Percentiles rank a stretch among this genome's conserved stretches.
Evolutionary conservation across 163 green algal genomes (phyloP).

Genomic region (Scenedesmus sp.): DNA sequence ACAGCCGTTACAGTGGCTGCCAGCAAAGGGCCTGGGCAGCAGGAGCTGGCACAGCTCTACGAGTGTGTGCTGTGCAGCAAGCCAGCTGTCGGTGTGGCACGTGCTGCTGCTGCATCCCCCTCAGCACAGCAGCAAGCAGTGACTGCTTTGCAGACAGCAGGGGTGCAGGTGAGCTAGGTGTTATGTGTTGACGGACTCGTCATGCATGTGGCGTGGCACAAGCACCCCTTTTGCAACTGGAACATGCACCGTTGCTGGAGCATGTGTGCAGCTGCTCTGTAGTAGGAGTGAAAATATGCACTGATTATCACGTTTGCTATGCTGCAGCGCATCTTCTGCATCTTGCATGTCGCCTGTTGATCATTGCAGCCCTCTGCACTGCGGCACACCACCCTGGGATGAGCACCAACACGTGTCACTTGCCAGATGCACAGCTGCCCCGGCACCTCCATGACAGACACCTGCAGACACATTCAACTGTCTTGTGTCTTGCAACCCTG

Average conservation of each 20-base stretch:
- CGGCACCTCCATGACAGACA: neutral
- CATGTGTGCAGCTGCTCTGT: too few species aligned
- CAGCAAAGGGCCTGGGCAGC: neutral
- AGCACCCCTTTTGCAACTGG: too few species aligned
- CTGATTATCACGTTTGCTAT: too few species aligned
- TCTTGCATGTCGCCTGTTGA: too few species aligned
- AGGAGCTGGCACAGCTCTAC: neutral
- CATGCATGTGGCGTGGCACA: too few species aligned
- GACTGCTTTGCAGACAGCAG: neutral
- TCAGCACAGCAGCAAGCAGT: neutral
- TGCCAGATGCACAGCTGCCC: neutral
- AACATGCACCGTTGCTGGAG: too few species aligned
- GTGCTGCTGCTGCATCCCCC: neutral
- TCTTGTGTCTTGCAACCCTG: neutral
- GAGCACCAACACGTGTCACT: too few species aligned
- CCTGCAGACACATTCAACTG: neutral
- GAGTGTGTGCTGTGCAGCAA: conserved; percentile 5
- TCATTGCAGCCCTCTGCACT: too few species aligned
- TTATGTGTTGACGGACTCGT: too few species aligned
- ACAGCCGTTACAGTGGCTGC: neutral
- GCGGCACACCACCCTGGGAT: too few species aligned
- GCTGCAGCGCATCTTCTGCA: too few species aligned
- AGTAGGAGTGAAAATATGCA: too few species aligned
- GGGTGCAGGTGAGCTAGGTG: neutral
- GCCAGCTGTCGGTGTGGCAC: neutral